Evolutionary conservation across 2,329 filamentous ascomycete genomes (phyloP), one percentile per base, ranked within the genome.

Genomic region (Claviceps purpurea): DNA sequence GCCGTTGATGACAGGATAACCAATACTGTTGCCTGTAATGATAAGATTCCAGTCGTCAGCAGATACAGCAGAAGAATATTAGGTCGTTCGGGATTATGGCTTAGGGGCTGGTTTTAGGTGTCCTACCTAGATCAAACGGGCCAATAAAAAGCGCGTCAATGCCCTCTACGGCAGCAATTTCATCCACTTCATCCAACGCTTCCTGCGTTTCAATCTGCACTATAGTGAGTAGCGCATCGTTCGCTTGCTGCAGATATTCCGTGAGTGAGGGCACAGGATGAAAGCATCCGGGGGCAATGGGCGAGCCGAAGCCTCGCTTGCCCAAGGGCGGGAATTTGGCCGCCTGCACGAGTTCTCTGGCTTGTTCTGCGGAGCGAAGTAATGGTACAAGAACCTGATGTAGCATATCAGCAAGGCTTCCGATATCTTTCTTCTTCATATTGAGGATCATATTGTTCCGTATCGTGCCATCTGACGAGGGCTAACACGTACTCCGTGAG

Each of bases 201-300:
- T 83, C 80, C 55, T 70, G 69, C 0, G 82, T 84, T 67, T 85
- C 82, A 50, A 85, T 84, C 63, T 85, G 82, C 11, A 84, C 78
- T 67, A 84, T 81, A 16, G 78, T 82, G 53, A 85, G 62, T 22
- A 85, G 70, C 34, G 64, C 58, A 50, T 75, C 67, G 55, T 77
- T 76, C 45, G 74, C 74, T 42, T 72, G 67, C 54, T 71, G 66
- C 57, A 77, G 69, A 54, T 77, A 77, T 50, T 75, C 69, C 2
- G 70, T 71, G 20, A 72, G 70, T 5, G 64, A 70, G 10, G 73
- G 65, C 16, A 68, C 67, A 50, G 71, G 70, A 22, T 62, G 66
- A 58, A 75, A 73, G 38, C 70, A 67, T 43, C 66, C 66, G 2
- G 63, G 57, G 8, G 72, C 70, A 55, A 76, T 71, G 34, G 73